Evolutionary conservation across 176 grass and related monocot genomes (phyloP).

Genomic region (Bothriochloa decipiens): DNA sequence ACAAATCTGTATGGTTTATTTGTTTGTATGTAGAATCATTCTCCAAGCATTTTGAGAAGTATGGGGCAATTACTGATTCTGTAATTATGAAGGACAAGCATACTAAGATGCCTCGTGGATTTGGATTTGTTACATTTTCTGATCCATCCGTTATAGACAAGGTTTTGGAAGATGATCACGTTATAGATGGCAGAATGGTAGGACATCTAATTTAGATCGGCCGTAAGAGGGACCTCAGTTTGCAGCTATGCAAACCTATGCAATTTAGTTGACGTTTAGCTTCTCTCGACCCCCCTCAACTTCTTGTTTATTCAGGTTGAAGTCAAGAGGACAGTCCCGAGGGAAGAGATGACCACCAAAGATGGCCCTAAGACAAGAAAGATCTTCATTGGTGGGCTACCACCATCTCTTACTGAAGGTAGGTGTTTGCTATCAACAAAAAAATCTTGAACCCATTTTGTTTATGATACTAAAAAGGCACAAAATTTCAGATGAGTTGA

Average conservation of each 20-base stretch:
- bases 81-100: conserved; percentile 99
- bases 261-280: conserved; percentile 9
- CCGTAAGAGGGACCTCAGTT: conserved; percentile 41
- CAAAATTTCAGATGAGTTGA: conserved; percentile 87
- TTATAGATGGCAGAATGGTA: conserved; percentile 92
- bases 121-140: conserved; percentile 99
- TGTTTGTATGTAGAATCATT: conserved; percentile 87
- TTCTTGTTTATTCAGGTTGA: conserved; percentile 68
- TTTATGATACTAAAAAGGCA: conserved; percentile 31
- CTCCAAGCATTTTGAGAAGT: conserved; percentile 96
- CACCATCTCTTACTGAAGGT: conserved; percentile 83
- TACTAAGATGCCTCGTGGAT: conserved; percentile 97
- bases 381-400: conserved; percentile 96
- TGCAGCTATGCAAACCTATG: conserved; percentile 13
- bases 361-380: conserved; percentile 86
- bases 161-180: conserved; percentile 95
- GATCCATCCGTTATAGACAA: conserved; percentile 97
- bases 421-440: conserved; percentile 13
- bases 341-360: conserved; percentile 80
- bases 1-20: conserved; percentile 63
- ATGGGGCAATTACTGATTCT: conserved; percentile 94
- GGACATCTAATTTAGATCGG: conserved; percentile 61
- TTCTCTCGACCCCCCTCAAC: conserved; percentile 28
- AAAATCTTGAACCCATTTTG: not conserved
- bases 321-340: conserved; percentile 97